These are phyloP conservation scores for Wallacemonas sp. DNA, from an alignment of 208 protist genomes.

Conservation along the genomic window DNA sequence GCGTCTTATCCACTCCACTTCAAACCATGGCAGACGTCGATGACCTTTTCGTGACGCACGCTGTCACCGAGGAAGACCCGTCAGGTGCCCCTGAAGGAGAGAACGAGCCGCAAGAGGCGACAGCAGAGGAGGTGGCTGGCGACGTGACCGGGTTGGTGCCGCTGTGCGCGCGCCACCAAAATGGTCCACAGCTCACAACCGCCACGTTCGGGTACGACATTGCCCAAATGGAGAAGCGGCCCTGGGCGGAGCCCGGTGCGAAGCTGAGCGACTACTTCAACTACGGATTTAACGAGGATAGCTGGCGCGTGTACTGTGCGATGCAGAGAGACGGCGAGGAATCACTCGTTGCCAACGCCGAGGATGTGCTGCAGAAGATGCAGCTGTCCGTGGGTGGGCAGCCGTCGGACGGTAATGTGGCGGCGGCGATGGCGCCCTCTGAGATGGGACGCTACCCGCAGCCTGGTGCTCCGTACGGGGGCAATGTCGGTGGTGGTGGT, in stretches of 20 bases:
- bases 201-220: constrained; percentile 87
- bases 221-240: constrained; percentile 71
- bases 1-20: too few relatives aligned
- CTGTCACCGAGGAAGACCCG: constrained; percentile 18
- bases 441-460: constrained; percentile 5
- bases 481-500: not conserved
- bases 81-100: constrained; percentile 12
- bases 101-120: constrained; percentile 1
- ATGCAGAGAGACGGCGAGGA: constrained; percentile 72
- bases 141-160: constrained; percentile 66
- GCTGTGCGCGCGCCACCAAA: constrained; percentile 59
- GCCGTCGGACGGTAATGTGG: constrained; percentile 13
- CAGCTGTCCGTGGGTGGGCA: constrained; percentile 25
- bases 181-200: constrained; percentile 56
- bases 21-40: constrained; percentile 22
- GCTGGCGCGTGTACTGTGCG: constrained; percentile 83
- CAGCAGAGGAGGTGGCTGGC: constrained; percentile 27
- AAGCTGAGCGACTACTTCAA: constrained; percentile 91
- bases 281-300: constrained; percentile 89
- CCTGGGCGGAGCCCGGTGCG: constrained; percentile 76
- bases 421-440: not conserved
- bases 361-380: constrained; percentile 56
- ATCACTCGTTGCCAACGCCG: constrained; percentile 58
- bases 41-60: constrained; percentile 29
- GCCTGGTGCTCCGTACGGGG: not conserved